A percentile compares a stretch with the other conserved stretches of the same genome.
phyloP scores from a whole-genome alignment of 140 eudicot genomes.

The Erigeron philadelphicus region DNA sequence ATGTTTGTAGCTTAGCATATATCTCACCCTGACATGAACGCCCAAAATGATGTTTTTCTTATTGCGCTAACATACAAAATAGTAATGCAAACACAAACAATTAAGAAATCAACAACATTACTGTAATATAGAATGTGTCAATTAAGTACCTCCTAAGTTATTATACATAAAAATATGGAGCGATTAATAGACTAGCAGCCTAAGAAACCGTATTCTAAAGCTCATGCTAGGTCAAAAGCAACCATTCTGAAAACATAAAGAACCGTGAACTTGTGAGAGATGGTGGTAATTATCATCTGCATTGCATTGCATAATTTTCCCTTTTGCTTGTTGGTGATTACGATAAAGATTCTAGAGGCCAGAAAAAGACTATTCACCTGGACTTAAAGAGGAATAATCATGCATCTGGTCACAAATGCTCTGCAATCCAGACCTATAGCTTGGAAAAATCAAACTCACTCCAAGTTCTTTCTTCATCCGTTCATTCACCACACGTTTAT shows the following conservation, averaged over 20 bases:
- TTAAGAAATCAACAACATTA: too few relatives aligned
- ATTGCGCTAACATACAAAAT: too few relatives aligned
- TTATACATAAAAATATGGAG: background rate
- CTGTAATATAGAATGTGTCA: too few relatives aligned
- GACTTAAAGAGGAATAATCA: constrained; percentile 11
- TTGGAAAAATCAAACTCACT: constrained; percentile 53
- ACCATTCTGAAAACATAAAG: background rate
- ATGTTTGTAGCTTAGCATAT: too few relatives aligned
- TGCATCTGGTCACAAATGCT: constrained; percentile 51
- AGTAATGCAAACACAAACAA: too few relatives aligned
- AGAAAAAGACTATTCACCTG: constrained; percentile 17
- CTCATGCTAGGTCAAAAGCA: background rate
- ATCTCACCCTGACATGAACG: too few relatives aligned
- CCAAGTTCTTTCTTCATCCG: constrained; percentile 74
- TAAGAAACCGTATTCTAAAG: background rate
- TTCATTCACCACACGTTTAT: constrained; percentile 63
- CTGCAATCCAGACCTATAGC: constrained; percentile 62
- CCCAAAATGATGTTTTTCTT: too few relatives aligned
- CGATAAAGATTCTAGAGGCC: background rate
- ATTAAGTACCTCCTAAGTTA: too few relatives aligned
- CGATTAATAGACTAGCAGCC: background rate
- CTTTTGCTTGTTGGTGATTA: background rate
- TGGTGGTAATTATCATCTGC: background rate
- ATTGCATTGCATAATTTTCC: background rate
- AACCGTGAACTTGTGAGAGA: background rate